Conservation (phyloP, 2,329 filamentous ascomycete genomes). For the Colletotrichum eleusines region DNA sequence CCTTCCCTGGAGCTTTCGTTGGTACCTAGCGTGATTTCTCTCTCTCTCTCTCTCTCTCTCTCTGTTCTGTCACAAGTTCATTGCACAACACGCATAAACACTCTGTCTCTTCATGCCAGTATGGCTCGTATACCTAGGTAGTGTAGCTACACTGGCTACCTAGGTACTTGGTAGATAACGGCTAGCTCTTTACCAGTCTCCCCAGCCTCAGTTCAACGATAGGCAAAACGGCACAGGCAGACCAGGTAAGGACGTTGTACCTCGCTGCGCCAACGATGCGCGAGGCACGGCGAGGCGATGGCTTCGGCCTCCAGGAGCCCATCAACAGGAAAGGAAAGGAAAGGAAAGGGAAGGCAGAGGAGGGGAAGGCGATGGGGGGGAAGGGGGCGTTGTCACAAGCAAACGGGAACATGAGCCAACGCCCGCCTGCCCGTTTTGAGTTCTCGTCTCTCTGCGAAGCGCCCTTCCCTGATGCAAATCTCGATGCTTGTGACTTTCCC, state of each 20-base stretch:
- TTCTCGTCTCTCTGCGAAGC: neutral
- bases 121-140: neutral
- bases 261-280: slow-evolving; percentile 10
- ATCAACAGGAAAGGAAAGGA: neutral
- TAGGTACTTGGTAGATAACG: neutral
- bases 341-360: neutral
- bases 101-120: neutral
- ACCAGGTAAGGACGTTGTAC: neutral
- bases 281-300: slow-evolving; percentile 12
- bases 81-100: neutral
- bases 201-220: neutral
- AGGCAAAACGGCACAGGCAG: neutral
- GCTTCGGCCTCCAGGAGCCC: slow-evolving; percentile 9
- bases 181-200: neutral
- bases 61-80: neutral
- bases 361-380: neutral
- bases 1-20: slow-evolving; percentile 1
- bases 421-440: slow-evolving; percentile 21
- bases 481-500: slow-evolving; percentile 29
- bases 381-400: slow-evolving; percentile 31
- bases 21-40: neutral
- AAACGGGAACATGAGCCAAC: slow-evolving; percentile 5
- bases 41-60: neutral
- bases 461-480: neutral
- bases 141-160: too few species aligned